Evolutionary conservation across 164 flowering plant species (phyloP), one percentile per base, ranked within the genome.

Genomic region (Tetrastigma voinierianum): DNA sequence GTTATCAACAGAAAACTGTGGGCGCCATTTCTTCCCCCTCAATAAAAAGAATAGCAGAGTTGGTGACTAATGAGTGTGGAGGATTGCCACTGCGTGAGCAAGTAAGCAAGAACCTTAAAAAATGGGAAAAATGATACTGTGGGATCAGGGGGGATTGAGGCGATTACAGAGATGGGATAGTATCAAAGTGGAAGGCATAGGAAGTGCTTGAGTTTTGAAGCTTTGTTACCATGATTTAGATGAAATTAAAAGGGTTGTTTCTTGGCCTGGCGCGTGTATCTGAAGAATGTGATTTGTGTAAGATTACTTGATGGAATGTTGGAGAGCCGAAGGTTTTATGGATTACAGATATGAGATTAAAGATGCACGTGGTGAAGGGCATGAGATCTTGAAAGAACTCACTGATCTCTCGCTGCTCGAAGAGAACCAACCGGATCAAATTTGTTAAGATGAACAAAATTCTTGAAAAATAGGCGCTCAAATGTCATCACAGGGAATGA

Each of bases 201-300:
- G n/a, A n/a, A n/a, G n/a, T n/a, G n/a, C n/a, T n/a, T n/a, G n/a
- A n/a, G n/a, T n/a, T n/a, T n/a, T n/a, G n/a, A n/a, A n/a, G n/a
- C n/a, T n/a, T n/a, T n/a, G n/a, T n/a, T n/a, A n/a, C n/a, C n/a
- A n/a, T n/a, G n/a, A n/a, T n/a, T n/a, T n/a, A n/a, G n/a, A n/a
- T n/a, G n/a, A n/a, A n/a, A n/a, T n/a, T n/a, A n/a, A n/a, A n/a
- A n/a, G n/a, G n/a, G n/a, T n/a, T n/a, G n/a, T n/a, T n/a, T n/a
- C n/a, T n/a, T n/a, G n/a, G n/a, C n/a, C n/a, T n/a, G n/a, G n/a
- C 10, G 74, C 74, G 13, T 74, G 40, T 73, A 52, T 64, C 77
- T 0, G 75, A 70, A 48, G 80, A 70, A 15, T 2, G 46, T 44
- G 1, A 56, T 73, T 9, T 16, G 46, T 2, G 47, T 3, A n/a